Base-by-base conservation (phyloP, 495 filamentous ascomycete species). In the Penicillium paradoxum region DNA sequence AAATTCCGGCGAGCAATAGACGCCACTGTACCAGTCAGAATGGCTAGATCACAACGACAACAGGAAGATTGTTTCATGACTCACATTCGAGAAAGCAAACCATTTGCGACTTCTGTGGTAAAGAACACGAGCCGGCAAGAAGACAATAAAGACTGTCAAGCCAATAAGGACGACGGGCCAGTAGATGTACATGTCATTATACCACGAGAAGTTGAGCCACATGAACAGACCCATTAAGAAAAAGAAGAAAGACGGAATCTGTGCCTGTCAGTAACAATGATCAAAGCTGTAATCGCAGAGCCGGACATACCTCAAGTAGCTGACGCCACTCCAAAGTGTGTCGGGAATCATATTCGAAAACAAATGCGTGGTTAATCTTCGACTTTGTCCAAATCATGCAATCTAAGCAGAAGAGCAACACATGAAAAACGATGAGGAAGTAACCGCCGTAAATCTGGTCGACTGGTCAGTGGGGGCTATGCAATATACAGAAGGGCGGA, bases 311-410 rank as follows among this genome's bases (percentile, higher is more conserved):
- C 72, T 90, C 88, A n/a, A 84, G 74, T 36, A 97, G 75, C 62
- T 96, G 86, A 63, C 87, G 84, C 88, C 91, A 97, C 63, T 97
- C 87, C 33, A 97, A 70, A 41, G 84, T 80, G 70, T 93, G 81
- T 58, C 91, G 79, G 39, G 83, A 82, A 73, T 97, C 90, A 62
- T 93, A 95, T 68, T 98, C 93, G 64, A 98, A 97, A 60, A 97
- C 87, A 71, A 98, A 98, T 27, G 83, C 79, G 67, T 96, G 96
- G 63, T 98, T 98, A 62, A 98, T 89, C 67, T 90, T 92, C 55
- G 85, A 82, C 37, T 70, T 73, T 3, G 83, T 81, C 89, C 90
- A 97, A 42, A 95, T 71, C 48, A 84, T 79, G 63, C 90, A 92
- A 59, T 87, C 86, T 29, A 96, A 42, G 53, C 82, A 85, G 59